These are phyloP conservation scores for Yamadazyma triangularis DNA, from an alignment of 1,139 yeast genomes.

Conservation along the genomic window DNA sequence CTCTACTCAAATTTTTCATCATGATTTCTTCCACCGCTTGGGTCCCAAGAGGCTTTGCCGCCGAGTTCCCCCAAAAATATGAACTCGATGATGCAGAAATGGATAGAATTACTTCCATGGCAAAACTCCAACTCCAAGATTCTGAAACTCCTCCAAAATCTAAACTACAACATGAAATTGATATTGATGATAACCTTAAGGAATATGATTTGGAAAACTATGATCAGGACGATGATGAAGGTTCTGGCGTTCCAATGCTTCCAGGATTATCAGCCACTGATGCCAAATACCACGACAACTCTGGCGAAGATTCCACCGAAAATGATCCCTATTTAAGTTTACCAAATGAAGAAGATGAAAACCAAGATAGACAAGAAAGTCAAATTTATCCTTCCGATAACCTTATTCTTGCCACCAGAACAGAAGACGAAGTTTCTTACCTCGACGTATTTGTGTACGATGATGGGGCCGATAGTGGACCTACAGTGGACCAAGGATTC, in stretches of 20 bases:
- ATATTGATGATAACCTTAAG: conserved; percentile 76
- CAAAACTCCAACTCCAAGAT: conserved; percentile 80
- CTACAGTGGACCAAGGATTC: conserved; percentile 64
- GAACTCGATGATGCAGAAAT: conserved; percentile 89
- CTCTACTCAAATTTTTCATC: neutral
- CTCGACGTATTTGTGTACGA: conserved; percentile 93
- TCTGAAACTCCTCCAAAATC: conserved; percentile 16
- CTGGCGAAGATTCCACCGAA: conserved; percentile 52
- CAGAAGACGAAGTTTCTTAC: conserved; percentile 92
- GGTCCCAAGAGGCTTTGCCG: conserved; percentile 96
- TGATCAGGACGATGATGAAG: conserved; percentile 56
- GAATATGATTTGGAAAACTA: conserved; percentile 84
- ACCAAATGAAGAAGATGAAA: conserved; percentile 60
- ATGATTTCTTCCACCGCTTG: conserved; percentile 93
- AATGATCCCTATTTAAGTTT: conserved; percentile 74
- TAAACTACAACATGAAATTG: conserved; percentile 46
- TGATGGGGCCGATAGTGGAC: conserved; percentile 73
- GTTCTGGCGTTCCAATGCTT: conserved; percentile 55
- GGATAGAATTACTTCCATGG: conserved; percentile 84
- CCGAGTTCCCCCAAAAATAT: conserved; percentile 87
- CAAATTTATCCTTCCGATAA: conserved; percentile 91
- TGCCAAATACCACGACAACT: conserved; percentile 48
- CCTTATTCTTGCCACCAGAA: conserved; percentile 83
- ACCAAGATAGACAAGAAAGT: conserved; percentile 74
- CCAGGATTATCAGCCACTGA: conserved; percentile 62